These are phyloP conservation scores for Chlamydomonas sphaeroides DNA, from an alignment of 139 green algal species.

Conservation along the genomic window DNA sequence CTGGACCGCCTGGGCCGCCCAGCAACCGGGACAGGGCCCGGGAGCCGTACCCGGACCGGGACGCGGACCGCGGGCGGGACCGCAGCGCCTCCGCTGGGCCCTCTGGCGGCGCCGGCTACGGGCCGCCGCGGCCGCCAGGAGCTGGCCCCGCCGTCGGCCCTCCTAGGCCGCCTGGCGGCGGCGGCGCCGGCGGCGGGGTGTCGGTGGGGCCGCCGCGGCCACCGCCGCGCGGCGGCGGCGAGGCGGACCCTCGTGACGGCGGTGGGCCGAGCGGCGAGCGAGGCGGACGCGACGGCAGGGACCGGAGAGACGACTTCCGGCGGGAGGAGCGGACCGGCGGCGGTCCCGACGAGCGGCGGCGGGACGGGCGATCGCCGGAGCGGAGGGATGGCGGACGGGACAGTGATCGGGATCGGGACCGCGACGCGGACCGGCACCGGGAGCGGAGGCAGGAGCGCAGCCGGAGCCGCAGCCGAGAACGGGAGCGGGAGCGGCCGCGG, in stretches of 20 bases:
- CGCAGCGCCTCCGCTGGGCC: no score
- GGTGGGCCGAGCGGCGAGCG: no score
- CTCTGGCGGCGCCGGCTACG: background rate
- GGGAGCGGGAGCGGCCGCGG: no score
- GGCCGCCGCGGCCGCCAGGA: background rate
- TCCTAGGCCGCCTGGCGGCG: no score
- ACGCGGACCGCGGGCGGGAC: background rate
- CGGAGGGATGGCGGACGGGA: background rate
- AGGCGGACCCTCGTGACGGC: no score
- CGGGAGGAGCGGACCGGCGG: no score
- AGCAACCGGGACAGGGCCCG: background rate
- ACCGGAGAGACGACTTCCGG: no score
- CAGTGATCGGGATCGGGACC: background rate
- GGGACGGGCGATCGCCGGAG: no score
- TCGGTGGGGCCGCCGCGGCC: background rate
- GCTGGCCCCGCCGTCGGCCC: no score
- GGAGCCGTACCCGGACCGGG: background rate
- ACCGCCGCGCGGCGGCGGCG: background rate
- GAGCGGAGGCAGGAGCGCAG: background rate
- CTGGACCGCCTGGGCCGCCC: background rate
- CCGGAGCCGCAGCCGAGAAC: no score
- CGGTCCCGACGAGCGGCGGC: no score
- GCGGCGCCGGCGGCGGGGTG: background rate
- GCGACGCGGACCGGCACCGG: background rate
- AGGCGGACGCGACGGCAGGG: no score